Base-by-base conservation (phyloP, 768 basidiomycete species). In the Porphyrellus cyaneotinctus region DNA sequence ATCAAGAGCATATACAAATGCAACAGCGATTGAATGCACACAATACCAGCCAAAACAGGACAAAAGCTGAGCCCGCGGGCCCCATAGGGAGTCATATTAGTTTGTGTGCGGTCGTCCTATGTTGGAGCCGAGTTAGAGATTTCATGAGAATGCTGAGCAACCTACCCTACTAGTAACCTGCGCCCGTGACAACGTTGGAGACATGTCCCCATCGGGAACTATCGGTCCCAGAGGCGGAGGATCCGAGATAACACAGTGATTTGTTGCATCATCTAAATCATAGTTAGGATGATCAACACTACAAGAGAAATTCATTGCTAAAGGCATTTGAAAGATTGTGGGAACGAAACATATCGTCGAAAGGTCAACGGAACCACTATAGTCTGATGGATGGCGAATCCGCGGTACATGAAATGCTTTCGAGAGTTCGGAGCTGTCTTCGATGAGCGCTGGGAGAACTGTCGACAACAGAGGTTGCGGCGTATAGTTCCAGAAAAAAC, bases 1-100 rank as follows among this genome's bases (percentile, higher is more conserved):
- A 64, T 64, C 53, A 64, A 48, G 26, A 63, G 13, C 51, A 64
- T 64, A 28, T 63, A 64, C n/a, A 58, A 18, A 48, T 63, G 47
- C 11, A 64, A 12, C 6, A 63, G 12, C 1, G 62, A 63, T 13
- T 49, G 52, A 30, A 53, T 22, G 36, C 64, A 63, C 17, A 28
- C 9, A 39, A 64, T 7, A 17, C 50, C 44, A 15, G 35, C 46
- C 37, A 61, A 8, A 42, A 61, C 38, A 11, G 61, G 61, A 43
- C 61, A 64, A 38, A 63, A 64, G 48, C 62, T 63, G 24, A 61
- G 42, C 51, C 58, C 53, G 23, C 48, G 58, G 9, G 52, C 22
- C 8, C 36, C 39, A 8, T 61, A 50, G 9, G 41, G 20, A n/a
- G 18, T 33, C 35, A 62, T 18, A 12, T 36, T 44, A 2, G 24